phyloP scores from a whole-genome alignment of 495 filamentous ascomycete genomes.

The Talaromyces liani region DNA sequence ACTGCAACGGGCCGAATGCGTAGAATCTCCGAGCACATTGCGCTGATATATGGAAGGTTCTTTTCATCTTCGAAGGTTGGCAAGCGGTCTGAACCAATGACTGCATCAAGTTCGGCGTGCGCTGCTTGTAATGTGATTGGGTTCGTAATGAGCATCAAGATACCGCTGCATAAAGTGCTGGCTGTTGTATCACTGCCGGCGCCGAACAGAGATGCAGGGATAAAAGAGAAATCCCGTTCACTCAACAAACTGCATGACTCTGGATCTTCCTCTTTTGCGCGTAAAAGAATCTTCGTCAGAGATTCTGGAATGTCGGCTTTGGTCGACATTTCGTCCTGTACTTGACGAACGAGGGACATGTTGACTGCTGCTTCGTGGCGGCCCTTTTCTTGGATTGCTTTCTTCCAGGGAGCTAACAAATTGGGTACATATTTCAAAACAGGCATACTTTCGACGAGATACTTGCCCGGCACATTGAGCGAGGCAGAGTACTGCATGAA shows the following conservation, averaged over 20 bases:
- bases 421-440: slow-evolving; percentile 20
- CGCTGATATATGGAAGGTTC: slow-evolving; percentile 26
- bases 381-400: slow-evolving; percentile 14
- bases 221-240: slow-evolving; percentile 37
- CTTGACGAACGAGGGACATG: slow-evolving; percentile 11
- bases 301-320: slow-evolving; percentile 12
- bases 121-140: slow-evolving; percentile 36
- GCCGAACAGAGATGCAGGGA: slow-evolving; percentile 38
- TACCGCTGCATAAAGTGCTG: slow-evolving; percentile 51
- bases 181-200: slow-evolving; percentile 61
- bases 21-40: slow-evolving; percentile 25
- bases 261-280: slow-evolving; percentile 26
- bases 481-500: slow-evolving; percentile 18
- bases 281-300: slow-evolving; percentile 26
- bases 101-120: slow-evolving; percentile 35
- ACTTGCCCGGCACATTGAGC: slow-evolving; percentile 16
- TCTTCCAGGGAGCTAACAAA: slow-evolving; percentile 22
- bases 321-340: slow-evolving; percentile 11
- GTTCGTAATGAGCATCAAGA: slow-evolving; percentile 48
- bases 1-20: slow-evolving; percentile 29
- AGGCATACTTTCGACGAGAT: slow-evolving; percentile 20
- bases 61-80: slow-evolving; percentile 14
- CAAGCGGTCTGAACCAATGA: slow-evolving; percentile 12
- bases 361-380: slow-evolving; percentile 11
- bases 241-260: slow-evolving; percentile 23